Base-by-base conservation (phyloP, 1,139 yeast species). In the Schwanniomyces etchellsii region DNA sequence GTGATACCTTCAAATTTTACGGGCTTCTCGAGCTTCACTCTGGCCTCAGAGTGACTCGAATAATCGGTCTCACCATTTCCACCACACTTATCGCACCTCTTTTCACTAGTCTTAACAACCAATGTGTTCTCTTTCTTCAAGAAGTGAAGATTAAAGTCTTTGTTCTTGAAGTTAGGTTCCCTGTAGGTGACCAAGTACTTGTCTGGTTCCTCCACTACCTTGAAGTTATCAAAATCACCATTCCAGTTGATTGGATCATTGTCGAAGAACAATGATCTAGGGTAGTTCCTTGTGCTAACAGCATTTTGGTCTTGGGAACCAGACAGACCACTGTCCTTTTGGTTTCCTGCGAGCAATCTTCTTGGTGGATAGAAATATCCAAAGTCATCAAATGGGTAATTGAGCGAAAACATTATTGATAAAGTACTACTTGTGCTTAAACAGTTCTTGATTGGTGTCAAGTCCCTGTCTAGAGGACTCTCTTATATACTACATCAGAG, bases 81-180 rank as follows among this genome's bases (percentile, higher is more conserved):
- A 30, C 41, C 44, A 14, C 34, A 39, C 24, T 43, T 45, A 21
- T 46, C 38, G 7, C 30, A 34, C 16, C 28, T 33, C 32, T 44
- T 46, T 28, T 43, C 38, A 15, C 16, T 35, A 21, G 50, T 40
- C 12, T 44, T 38, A 21, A 55, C 39, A 12, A 40, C 43, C 31
- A 56, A 43, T 36, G 47, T 49, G 29, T 56, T 55, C 24, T 48
- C 50, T 20, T 47, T 40, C 34, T 48, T 49, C 26, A 43, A 40
- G 36, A 42, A 51, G 29, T 54, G 55, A 30, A 55, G 41, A 26
- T 45, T 47, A 26, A 55, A 45, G 28, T 51, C 53, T 21, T 51
- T 50, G 20, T 44, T 37, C 10, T 43, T 39, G 24, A 53, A 41
- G 22, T 47, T 39, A n/a, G 39, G 37, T 29, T 50, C 49, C 20